Percentiles rank a stretch among this genome's conserved stretches.
phyloP scores from a whole-genome alignment of 148 eudicot species.

The Spergularia bocconei region DNA sequence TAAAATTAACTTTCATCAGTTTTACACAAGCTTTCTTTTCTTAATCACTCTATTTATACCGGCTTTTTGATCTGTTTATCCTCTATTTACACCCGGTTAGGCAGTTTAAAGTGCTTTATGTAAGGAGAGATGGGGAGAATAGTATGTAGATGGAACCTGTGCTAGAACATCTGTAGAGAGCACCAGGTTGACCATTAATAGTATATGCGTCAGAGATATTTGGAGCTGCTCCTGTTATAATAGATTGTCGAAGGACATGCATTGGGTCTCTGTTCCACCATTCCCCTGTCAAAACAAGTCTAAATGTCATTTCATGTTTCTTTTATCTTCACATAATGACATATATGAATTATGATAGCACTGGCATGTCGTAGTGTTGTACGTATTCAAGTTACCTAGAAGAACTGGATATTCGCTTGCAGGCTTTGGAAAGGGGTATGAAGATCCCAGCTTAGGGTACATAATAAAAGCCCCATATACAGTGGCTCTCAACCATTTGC shows the following conservation, averaged over 20 bases:
- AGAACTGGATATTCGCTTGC: slow-evolving; percentile 60
- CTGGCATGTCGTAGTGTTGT: not conserved
- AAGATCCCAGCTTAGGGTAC: slow-evolving; percentile 59
- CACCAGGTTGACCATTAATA: slow-evolving; percentile 88
- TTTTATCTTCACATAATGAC: not conserved
- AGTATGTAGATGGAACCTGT: slow-evolving; percentile 49
- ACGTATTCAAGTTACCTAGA: slow-evolving; percentile 45
- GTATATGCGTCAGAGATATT: slow-evolving; percentile 82
- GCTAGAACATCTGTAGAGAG: slow-evolving; percentile 67
- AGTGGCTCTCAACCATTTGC: slow-evolving; percentile 87
- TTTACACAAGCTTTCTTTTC: not conserved
- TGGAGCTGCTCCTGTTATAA: slow-evolving; percentile 72
- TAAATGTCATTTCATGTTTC: not conserved
- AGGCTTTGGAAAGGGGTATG: slow-evolving; percentile 70
- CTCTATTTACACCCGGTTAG: not conserved
- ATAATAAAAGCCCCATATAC: slow-evolving; percentile 81
- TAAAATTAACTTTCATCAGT: not conserved
- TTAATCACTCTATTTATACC: not conserved
- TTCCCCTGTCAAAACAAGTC: slow-evolving; percentile 51
- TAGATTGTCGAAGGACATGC: slow-evolving; percentile 55
- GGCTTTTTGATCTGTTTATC: not conserved
- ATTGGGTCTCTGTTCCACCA: slow-evolving; percentile 92
- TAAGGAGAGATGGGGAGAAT: not conserved
- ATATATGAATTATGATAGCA: not conserved
- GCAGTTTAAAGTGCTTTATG: too few relatives aligned